These are phyloP conservation scores for Cystobasidium slooffiae DNA, from an alignment of 1,284 basidiomycete species.

Conservation along the genomic window DNA sequence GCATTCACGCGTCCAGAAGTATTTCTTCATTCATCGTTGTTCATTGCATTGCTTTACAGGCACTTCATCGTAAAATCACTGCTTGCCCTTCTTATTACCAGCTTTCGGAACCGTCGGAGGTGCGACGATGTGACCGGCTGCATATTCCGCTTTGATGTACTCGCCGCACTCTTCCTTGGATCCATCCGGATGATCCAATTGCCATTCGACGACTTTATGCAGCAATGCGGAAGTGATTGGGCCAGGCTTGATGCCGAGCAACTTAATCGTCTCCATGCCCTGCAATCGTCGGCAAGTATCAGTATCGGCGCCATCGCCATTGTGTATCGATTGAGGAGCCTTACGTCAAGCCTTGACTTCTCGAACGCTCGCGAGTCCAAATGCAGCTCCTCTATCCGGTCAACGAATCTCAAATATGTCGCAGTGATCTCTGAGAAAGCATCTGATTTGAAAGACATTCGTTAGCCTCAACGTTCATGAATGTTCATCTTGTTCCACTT, in stretches of 20 bases:
- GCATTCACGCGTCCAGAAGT: background rate
- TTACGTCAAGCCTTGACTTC: conserved; percentile 75
- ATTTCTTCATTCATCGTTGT: background rate
- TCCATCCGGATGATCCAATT: conserved; percentile 72
- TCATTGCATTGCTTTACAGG: background rate
- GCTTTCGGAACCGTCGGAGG: conserved; percentile 12
- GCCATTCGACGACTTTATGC: conserved; percentile 75
- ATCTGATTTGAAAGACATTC: background rate
- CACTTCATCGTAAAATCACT: too few species aligned
- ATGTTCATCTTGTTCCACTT: background rate
- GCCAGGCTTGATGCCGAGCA: conserved; percentile 68
- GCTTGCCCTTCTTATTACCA: conserved; percentile 24
- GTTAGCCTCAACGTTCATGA: background rate
- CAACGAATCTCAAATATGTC: conserved; percentile 69
- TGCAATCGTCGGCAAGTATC: conserved; percentile 55
- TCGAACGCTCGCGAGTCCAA: conserved; percentile 67
- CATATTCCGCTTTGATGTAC: conserved; percentile 67
- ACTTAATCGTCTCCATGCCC: conserved; percentile 70
- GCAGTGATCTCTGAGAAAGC: conserved; percentile 26
- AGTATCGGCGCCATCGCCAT: conserved; percentile 1
- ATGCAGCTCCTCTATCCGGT: conserved; percentile 67
- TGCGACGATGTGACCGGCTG: conserved; percentile 17
- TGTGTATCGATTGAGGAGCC: conserved; percentile 53
- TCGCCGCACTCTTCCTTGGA: conserved; percentile 68
- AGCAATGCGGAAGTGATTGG: conserved; percentile 69